Percentiles rank a stretch among this genome's conserved stretches.
Evolutionary conservation across 1,284 basidiomycete genomes (phyloP).

Genomic region (Schizopora paradoxa): DNA sequence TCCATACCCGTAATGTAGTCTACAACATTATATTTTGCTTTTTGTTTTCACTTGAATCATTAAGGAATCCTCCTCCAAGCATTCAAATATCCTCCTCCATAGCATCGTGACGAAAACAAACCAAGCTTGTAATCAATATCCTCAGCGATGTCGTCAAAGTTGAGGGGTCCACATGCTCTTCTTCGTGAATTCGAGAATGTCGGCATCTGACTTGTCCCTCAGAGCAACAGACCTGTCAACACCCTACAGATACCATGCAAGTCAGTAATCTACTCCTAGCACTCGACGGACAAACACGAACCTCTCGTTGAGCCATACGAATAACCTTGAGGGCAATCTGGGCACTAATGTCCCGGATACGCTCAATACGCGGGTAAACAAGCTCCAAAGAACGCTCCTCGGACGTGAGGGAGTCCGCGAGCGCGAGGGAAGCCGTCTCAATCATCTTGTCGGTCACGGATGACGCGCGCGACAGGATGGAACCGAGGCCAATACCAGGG

Average conservation of each 20-base stretch:
- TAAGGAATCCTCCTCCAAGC: too few relatives aligned
- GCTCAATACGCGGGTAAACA: constrained; percentile 71
- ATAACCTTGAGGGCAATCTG: constrained; percentile 72
- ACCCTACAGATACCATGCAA: constrained; percentile 33
- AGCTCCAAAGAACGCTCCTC: constrained; percentile 66
- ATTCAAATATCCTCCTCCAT: too few relatives aligned
- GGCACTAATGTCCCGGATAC: constrained; percentile 82
- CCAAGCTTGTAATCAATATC: too few relatives aligned
- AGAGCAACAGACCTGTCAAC: constrained; percentile 56
- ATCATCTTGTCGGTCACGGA: constrained; percentile 77
- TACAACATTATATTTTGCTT: too few relatives aligned
- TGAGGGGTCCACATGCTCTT: constrained; percentile 68
- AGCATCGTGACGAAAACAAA: too few relatives aligned
- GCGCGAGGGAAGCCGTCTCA: constrained; percentile 71
- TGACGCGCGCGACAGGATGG: constrained; percentile 63
- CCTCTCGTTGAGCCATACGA: constrained; percentile 70
- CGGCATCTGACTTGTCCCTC: constrained; percentile 48
- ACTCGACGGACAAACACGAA: constrained; percentile 29
- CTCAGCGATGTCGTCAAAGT: constrained; percentile 11
- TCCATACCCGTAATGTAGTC: too few relatives aligned
- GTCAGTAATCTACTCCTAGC: constrained; percentile 5
- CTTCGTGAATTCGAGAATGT: constrained; percentile 50
- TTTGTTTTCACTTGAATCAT: too few relatives aligned
- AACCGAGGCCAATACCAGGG: constrained; percentile 77
- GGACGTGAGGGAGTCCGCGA: constrained; percentile 69